Base-by-base conservation (phyloP, 768 basidiomycete genomes). In the Podaxis sp. region DNA sequence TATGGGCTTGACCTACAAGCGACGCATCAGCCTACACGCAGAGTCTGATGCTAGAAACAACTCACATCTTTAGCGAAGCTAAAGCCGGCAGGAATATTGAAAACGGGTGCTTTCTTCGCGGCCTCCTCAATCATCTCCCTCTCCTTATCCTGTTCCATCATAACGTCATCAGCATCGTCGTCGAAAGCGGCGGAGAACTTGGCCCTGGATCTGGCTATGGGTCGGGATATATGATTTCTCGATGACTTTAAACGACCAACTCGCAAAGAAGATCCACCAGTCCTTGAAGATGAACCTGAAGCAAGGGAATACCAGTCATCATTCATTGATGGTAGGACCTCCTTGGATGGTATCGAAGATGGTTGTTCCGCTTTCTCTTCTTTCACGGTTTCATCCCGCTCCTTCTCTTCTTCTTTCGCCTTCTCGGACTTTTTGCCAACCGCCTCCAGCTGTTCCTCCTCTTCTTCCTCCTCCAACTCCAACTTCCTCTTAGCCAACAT, bases 181-280 rank as follows among this genome's bases (percentile, higher is more conserved):
- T 79, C 86, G 62, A 79, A 89, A 6, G 78, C 79, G 5, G 90
- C 90, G 3, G 90, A 90, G 66, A 87, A 92, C 64, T 82, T 83
- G 35, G 79, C 77, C 62, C 75, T 81, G 16, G 75, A 72, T 50
- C 69, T 63, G 23, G 77, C 71, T 16, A 72, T 68, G 13, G 88
- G 86, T 11, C 86, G 82, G n/a, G 77, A 76, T 42, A 88, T 77
- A 65, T 89, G 87, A 62, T 79, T 82, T 42, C 88, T 82, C 11
- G 78, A 74, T 3, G 68, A 76, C 71, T 82, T 85, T 21, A 76
- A 76, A 44, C 88, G 82, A 16, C 89, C 88, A 25, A 90, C 86
- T 55, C 89, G 83, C 56, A 89, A 74, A 16, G 86, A 87, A 27
- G 87, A 88, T 23, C 75, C 73, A 25, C 70, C 62, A 14, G 64